A percentile compares a stretch with the other conserved stretches of the same genome.
Evolutionary conservation across 2,329 filamentous ascomycete genomes (phyloP).

Genomic region (Beauveria scarabaeidicola): DNA sequence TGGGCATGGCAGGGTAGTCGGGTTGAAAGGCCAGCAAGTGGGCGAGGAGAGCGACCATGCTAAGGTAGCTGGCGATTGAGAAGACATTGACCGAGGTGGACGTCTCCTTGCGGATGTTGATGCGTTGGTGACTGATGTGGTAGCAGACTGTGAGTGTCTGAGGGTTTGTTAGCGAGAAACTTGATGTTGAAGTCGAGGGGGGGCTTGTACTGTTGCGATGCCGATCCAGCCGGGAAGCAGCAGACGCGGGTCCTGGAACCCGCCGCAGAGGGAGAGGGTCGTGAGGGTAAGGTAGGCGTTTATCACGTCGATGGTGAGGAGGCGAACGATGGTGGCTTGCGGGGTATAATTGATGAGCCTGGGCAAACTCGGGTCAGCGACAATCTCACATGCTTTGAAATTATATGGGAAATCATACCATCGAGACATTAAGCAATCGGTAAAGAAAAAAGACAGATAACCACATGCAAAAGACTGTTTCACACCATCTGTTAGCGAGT

Average conservation of each 20-base stretch:
- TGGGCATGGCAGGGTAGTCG: constrained; percentile 52
- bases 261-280: constrained; percentile 61
- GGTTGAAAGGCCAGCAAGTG: constrained; percentile 57
- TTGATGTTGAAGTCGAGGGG: background rate
- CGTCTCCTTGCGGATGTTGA: constrained; percentile 72
- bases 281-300: constrained; percentile 69
- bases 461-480: constrained; percentile 64
- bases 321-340: constrained; percentile 69
- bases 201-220: constrained; percentile 56
- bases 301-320: constrained; percentile 64
- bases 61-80: constrained; percentile 67
- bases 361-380: background rate
- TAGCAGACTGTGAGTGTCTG: constrained; percentile 66
- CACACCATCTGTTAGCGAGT: constrained; percentile 6
- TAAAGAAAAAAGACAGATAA: constrained; percentile 75
- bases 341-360: constrained; percentile 82
- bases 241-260: constrained; percentile 60
- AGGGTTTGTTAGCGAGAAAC: background rate
- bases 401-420: constrained; percentile 43
- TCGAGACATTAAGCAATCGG: constrained; percentile 75
- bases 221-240: constrained; percentile 70
- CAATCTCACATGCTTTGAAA: background rate
- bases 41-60: constrained; percentile 59
- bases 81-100: constrained; percentile 70
- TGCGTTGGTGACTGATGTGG: constrained; percentile 68